Percentiles rank a stretch among this genome's conserved stretches.
Evolutionary conservation across 129 eudicot species (phyloP).

Genomic region (Smallanthus sonchifolius): DNA sequence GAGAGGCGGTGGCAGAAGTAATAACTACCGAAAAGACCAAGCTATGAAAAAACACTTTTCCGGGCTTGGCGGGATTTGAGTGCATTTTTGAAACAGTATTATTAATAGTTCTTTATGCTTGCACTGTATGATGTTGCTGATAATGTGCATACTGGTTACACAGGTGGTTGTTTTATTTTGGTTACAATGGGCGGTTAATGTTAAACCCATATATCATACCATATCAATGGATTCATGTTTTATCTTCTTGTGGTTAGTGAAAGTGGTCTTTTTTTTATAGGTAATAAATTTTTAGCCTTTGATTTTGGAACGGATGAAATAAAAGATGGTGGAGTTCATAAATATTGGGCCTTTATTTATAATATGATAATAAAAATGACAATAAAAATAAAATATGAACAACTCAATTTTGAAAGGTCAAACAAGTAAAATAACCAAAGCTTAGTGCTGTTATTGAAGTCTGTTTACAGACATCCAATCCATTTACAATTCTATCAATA

Average conservation of each 20-base stretch:
- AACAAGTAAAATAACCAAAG: too few species aligned
- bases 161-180: conserved; percentile 7
- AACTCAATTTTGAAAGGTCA: neutral
- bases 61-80: conserved; percentile 41
- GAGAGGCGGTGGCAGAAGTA: conserved; percentile 51
- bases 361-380: too few species aligned
- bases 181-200: conserved; percentile 8
- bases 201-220: neutral
- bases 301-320: too few species aligned
- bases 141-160: neutral
- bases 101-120: neutral
- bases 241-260: neutral
- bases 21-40: conserved; percentile 54
- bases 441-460: too few species aligned
- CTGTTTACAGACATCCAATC: neutral
- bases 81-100: neutral
- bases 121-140: neutral
- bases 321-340: too few species aligned
- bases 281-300: too few species aligned
- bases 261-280: neutral
- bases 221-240: neutral
- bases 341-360: too few species aligned
- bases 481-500: neutral
- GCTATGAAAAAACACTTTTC: conserved; percentile 77
- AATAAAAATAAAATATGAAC: too few species aligned